Evolutionary conservation across 192 early-diverging fungal species (phyloP), one percentile per base, ranked within the genome.

Genomic region (Diversispora epigaea): DNA sequence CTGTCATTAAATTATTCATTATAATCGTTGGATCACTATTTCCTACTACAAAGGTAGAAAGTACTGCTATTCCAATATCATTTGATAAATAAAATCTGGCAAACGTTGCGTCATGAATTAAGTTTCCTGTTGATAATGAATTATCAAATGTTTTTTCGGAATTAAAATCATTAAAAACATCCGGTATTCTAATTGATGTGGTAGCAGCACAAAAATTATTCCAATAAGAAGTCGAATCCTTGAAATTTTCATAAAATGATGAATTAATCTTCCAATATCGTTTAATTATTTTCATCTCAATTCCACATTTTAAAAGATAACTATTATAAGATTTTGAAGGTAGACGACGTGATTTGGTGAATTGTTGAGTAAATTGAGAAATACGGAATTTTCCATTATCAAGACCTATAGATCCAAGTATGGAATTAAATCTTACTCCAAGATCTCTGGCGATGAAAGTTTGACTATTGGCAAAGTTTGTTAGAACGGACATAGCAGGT

Each of bases 401-500:
- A 6, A 58, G 22, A 21, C 57, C 22, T 19, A 58, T 9, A 22
- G 57, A 58, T 6, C n/a, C 14, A 21, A 58, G 6, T 22, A 25
- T 4, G 4, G 22, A 25, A 58, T 58, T 58, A 58, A 58, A 58
- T 10, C 57, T 14, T 19, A 58, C 57, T 6, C 57, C 57, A 22
- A 58, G 22, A 58, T 58, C 57, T 25, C 22, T 58, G 57, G 57
- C 25, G 3, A 9, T 7, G 22, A 22, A 22, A 21, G 22, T 58
- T 22, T 58, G 9, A 0, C 9, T 19, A 22, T 19, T 58, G n/a
- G 57, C 57, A 19, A 22, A 58, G 5, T 22, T 21, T 5, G 10
- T 58, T 58, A 58, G 5, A 76, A 78, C 68, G 17, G 80, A 66
- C 52, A 80, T 76, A 10, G 78, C 81, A 12, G 81, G 78, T 0